Evolutionary conservation across 768 basidiomycete species (phyloP), one percentile per base, ranked within the genome.

Genomic region (Brasilioporus rufonigricans): DNA sequence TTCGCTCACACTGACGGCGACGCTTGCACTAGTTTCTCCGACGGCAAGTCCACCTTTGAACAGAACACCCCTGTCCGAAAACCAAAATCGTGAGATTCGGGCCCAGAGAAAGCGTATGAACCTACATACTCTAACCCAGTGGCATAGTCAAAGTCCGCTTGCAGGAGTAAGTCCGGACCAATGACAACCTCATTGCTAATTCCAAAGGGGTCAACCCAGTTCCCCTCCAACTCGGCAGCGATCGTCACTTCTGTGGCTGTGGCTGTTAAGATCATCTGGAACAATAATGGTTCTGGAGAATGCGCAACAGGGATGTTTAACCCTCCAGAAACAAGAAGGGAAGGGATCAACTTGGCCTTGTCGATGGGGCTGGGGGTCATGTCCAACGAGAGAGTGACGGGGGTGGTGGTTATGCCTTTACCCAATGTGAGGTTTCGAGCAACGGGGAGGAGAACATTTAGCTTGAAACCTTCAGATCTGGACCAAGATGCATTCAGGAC

Each of bases 401-500:
- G 43, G 18, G 54, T 21, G 12, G 48, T 45, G 24, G 48, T 55
- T 26, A 55, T 43, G 21, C 54, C 54, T 5, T 55, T 38, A 23
- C 47, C 54, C 18, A 55, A 29, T 7, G 5, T 16, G n/a, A 55
- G 54, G 48, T 55, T 55, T 44, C 54, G 54, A 27, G 48, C 35
- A 19, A 39, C 54, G 19, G 54, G 54, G 12, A 55, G 54, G 8
- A 50, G 12, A 11, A 55, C 16, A 14, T 50, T 16, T 27, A 55
- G 48, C 7, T 19, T 21, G 43, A 55, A 55, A 44, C 54, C 54
- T 7, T 33, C 2, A 16, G 26, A 1, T 38, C 13, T 24, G 5
- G 54, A 55, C 48, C 48, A 55, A 14, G 48, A 21, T 19, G 54
- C 54, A 24, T 50, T 14, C n/a, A 55, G 54, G 14, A 55, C 33